A percentile compares a stretch with the other conserved stretches of the same genome.
Evolutionary conservation across 2,329 filamentous ascomycete genomes (phyloP).

Genomic region (Ophiostoma triangulosporum): DNA sequence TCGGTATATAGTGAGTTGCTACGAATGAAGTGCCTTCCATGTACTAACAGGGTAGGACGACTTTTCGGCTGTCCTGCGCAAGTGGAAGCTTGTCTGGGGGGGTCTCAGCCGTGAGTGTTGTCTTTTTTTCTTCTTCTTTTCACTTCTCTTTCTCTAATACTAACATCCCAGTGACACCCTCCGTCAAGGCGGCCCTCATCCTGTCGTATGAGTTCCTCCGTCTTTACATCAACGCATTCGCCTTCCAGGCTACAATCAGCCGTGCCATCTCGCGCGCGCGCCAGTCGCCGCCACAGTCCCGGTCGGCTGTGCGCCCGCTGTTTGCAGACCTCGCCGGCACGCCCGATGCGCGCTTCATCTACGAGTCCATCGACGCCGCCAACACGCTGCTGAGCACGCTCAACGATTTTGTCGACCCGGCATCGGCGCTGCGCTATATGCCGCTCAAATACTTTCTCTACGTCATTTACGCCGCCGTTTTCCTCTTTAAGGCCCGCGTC

Average conservation of each 20-base stretch:
- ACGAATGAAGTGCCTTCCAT: too few relatives aligned
- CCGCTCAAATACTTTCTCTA: conserved; percentile 50
- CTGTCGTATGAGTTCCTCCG: conserved; percentile 61
- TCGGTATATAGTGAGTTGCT: conserved; percentile 48
- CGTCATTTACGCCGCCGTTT: conserved; percentile 49
- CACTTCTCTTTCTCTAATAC: neutral
- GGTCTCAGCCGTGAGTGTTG: conserved; percentile 42
- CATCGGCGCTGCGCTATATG: conserved; percentile 47
- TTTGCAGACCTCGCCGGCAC: conserved; percentile 42
- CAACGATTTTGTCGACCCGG: conserved; percentile 45
- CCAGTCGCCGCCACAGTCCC: conserved; percentile 20
- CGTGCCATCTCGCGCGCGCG: conserved; percentile 27
- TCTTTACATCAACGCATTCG: conserved; percentile 63
- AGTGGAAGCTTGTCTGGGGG: conserved; percentile 60
- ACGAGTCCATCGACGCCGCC: conserved; percentile 50
- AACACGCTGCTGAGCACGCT: conserved; percentile 47
- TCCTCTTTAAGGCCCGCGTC: conserved; percentile 49
- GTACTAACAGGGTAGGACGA: conserved; percentile 35
- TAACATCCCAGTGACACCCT: conserved; percentile 36
- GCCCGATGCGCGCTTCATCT: conserved; percentile 52
- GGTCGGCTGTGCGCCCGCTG: conserved; percentile 22
- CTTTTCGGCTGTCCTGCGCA: conserved; percentile 52
- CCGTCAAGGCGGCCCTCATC: conserved; percentile 52
- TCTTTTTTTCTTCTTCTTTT: neutral
- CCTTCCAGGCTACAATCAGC: conserved; percentile 57